phyloP scores from a whole-genome alignment of 805 yeast genomes.

The Metschnikowia noctiluminum region DNA sequence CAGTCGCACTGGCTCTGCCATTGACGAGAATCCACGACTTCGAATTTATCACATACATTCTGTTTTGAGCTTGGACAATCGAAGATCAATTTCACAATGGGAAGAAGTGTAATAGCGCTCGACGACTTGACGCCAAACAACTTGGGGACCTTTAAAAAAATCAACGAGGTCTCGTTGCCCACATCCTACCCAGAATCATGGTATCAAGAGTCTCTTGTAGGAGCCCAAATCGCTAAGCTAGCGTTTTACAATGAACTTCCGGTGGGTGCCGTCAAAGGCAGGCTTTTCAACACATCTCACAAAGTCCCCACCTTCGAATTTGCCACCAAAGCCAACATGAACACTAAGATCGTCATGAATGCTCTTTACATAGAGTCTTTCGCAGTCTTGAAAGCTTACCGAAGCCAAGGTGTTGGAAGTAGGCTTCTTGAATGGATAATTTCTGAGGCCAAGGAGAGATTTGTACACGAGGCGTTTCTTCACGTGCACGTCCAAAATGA shows the following conservation, averaged over 20 bases:
- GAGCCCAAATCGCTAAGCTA: constrained; percentile 52
- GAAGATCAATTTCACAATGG: constrained; percentile 17
- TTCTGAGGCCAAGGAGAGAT: constrained; percentile 52
- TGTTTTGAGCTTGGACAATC: background rate
- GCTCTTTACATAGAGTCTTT: constrained; percentile 62
- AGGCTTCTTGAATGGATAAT: constrained; percentile 55
- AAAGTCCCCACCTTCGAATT: constrained; percentile 29
- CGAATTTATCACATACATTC: no score
- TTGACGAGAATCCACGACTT: no score
- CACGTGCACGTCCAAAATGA: constrained; percentile 50
- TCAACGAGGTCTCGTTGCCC: constrained; percentile 53
- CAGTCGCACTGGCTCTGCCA: no score
- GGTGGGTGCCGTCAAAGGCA: constrained; percentile 71
- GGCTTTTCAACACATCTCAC: constrained; percentile 42
- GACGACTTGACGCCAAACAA: constrained; percentile 63
- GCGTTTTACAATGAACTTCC: constrained; percentile 75
- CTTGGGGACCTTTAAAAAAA: constrained; percentile 53
- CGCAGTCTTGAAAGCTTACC: constrained; percentile 65
- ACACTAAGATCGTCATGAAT: constrained; percentile 39
- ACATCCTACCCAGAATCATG: constrained; percentile 48
- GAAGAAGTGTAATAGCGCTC: constrained; percentile 45
- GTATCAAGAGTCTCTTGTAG: constrained; percentile 45
- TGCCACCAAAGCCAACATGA: constrained; percentile 20
- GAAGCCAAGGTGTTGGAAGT: constrained; percentile 58
- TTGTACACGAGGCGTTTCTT: constrained; percentile 48